Conservation (phyloP, 495 filamentous ascomycete genomes). For the Talaromyces nanjingensis region DNA sequence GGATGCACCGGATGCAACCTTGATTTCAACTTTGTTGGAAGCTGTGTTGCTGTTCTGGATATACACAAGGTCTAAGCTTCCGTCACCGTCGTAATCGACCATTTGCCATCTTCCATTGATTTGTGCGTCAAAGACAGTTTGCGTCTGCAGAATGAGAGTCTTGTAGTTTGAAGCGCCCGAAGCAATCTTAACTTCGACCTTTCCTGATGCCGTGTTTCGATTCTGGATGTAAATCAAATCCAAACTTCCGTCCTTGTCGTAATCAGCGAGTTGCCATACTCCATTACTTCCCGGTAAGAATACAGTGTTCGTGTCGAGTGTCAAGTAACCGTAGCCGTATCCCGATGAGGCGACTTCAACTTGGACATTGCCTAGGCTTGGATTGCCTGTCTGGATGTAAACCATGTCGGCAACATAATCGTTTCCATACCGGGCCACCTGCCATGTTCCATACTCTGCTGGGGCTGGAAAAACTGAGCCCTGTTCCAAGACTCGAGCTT, state of each 20-base stretch:
- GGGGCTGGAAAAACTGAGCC: background rate
- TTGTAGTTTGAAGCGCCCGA: background rate
- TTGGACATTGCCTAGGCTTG: background rate
- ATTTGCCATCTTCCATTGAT: background rate
- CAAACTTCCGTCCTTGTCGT: background rate
- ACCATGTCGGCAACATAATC: background rate
- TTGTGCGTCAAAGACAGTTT: background rate
- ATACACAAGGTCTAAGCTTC: background rate
- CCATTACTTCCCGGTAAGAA: background rate
- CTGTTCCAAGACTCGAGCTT: background rate
- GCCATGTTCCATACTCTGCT: background rate
- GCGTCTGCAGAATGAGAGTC: background rate
- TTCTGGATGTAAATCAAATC: constrained; percentile 3
- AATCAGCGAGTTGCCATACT: constrained; percentile 2
- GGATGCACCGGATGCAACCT: background rate
- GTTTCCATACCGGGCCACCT: background rate
- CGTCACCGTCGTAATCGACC: background rate
- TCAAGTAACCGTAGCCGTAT: background rate
- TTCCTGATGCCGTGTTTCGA: background rate
- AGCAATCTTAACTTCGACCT: background rate
- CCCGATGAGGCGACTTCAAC: background rate
- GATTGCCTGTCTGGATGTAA: background rate
- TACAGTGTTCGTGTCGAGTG: too few species aligned
- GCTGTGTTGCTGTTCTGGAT: background rate
- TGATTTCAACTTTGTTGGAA: background rate